phyloP scores from a whole-genome alignment of 75 land plant species.

The Larix kaempferi region DNA sequence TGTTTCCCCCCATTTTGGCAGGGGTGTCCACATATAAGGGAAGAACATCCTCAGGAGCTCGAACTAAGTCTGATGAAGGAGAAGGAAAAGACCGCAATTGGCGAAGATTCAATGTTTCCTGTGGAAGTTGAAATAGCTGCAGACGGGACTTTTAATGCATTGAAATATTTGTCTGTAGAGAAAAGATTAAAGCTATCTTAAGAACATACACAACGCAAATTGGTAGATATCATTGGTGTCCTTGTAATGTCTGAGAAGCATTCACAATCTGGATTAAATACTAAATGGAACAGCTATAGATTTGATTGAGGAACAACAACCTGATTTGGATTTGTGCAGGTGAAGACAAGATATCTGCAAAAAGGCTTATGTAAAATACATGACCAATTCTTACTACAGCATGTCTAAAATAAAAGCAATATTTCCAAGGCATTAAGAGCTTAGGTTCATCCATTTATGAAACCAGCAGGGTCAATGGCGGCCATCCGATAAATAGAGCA shows the following conservation, averaged over 20 bases:
- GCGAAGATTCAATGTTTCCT: too few species aligned
- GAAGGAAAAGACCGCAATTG: too few species aligned
- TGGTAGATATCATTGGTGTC: background rate
- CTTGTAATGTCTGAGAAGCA: background rate
- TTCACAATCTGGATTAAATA: background rate
- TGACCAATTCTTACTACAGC: conserved; percentile 16
- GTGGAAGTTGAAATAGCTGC: background rate
- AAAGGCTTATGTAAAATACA: conserved; percentile 24
- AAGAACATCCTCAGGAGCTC: too few species aligned
- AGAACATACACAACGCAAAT: background rate
- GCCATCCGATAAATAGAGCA: too few species aligned
- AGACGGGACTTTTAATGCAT: background rate
- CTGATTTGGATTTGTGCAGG: background rate
- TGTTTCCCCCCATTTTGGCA: too few species aligned
- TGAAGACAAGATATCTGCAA: conserved; percentile 30
- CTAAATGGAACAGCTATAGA: background rate
- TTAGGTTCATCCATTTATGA: too few species aligned
- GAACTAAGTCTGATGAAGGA: too few species aligned
- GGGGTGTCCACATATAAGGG: too few species aligned
- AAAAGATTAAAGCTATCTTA: background rate
- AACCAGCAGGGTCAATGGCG: too few species aligned
- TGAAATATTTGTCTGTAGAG: background rate
- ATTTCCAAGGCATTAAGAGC: too few species aligned
- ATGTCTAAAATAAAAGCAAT: background rate
- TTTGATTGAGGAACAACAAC: background rate